These are phyloP conservation scores for Cyathus striatus DNA, from an alignment of 768 basidiomycete genomes.

Conservation along the genomic window DNA sequence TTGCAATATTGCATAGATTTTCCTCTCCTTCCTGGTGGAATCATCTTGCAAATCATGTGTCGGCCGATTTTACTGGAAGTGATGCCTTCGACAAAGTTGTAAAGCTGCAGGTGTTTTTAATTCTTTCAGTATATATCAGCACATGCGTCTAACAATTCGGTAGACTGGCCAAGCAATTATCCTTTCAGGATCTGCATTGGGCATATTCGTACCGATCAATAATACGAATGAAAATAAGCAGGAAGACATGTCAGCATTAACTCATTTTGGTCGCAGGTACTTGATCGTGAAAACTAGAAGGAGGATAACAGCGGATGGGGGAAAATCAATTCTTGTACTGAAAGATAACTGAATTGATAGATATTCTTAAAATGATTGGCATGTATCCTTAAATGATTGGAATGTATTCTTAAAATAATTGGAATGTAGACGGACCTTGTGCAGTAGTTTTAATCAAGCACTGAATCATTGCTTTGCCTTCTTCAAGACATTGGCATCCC, in stretches of 20 bases:
- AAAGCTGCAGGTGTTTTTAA: slow-evolving; percentile 56
- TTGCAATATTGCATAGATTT: slow-evolving; percentile 67
- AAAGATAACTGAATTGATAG: too few species aligned
- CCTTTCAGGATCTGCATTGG: slow-evolving; percentile 59
- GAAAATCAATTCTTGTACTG: slow-evolving; percentile 55
- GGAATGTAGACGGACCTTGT: too few species aligned
- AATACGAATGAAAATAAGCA: not conserved
- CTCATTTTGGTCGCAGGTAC: slow-evolving; percentile 53
- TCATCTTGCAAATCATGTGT: slow-evolving; percentile 62
- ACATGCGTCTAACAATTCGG: not conserved
- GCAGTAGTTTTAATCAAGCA: too few species aligned
- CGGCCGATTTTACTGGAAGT: slow-evolving; percentile 50
- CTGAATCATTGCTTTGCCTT: too few species aligned
- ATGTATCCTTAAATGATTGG: too few species aligned
- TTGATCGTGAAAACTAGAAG: slow-evolving; percentile 56
- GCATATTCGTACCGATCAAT: slow-evolving; percentile 25
- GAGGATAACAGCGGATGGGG: slow-evolving; percentile 61
- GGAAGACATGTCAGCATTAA: slow-evolving; percentile 16
- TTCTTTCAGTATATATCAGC: slow-evolving; percentile 1
- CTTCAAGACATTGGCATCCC: too few species aligned
- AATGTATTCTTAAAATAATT: too few species aligned
- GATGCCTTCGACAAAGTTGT: slow-evolving; percentile 68
- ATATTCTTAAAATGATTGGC: too few species aligned
- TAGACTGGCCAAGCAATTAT: slow-evolving; percentile 73
- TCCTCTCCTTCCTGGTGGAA: slow-evolving; percentile 77